Conservation (phyloP, 2,329 filamentous ascomycete genomes). For the Aspergillus proliferans region DNA sequence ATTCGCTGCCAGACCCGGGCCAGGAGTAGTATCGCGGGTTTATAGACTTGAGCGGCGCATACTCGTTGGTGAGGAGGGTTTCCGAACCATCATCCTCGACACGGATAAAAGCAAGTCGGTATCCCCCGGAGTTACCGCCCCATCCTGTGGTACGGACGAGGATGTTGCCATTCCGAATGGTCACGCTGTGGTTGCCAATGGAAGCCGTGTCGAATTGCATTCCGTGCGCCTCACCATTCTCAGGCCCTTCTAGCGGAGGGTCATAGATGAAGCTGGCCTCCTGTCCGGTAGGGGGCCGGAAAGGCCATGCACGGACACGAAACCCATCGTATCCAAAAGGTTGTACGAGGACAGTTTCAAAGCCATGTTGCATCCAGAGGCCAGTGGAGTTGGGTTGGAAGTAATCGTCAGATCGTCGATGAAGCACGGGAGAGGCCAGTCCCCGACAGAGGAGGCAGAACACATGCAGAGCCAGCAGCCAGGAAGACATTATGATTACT, state of each 20-base stretch:
- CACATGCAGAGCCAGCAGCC: background rate
- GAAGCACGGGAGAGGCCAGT: background rate
- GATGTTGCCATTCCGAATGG: constrained; percentile 33
- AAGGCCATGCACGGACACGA: constrained; percentile 35
- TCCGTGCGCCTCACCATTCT: constrained; percentile 24
- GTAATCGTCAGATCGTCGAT: constrained; percentile 5
- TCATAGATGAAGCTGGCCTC: constrained; percentile 36
- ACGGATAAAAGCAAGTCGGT: constrained; percentile 31
- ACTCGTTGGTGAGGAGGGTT: constrained; percentile 32
- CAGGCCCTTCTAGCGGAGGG: constrained; percentile 34
- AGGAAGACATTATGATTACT: background rate
- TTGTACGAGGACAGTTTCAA: constrained; percentile 34
- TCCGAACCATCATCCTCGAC: constrained; percentile 28
- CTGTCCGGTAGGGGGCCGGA: constrained; percentile 27
- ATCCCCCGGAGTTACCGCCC: constrained; percentile 25
- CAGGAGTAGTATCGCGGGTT: constrained; percentile 33
- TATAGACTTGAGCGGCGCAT: constrained; percentile 26
- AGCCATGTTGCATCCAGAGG: constrained; percentile 32
- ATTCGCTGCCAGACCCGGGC: constrained; percentile 29
- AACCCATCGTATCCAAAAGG: constrained; percentile 37
- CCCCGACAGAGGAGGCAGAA: background rate
- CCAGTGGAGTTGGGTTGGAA: constrained; percentile 16
- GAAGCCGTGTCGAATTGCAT: constrained; percentile 27
- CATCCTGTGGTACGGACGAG: constrained; percentile 28
- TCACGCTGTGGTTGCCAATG: constrained; percentile 24